These are phyloP conservation scores for Reutealis trisperma DNA, from an alignment of 345 rosid species.

Conservation along the genomic window DNA sequence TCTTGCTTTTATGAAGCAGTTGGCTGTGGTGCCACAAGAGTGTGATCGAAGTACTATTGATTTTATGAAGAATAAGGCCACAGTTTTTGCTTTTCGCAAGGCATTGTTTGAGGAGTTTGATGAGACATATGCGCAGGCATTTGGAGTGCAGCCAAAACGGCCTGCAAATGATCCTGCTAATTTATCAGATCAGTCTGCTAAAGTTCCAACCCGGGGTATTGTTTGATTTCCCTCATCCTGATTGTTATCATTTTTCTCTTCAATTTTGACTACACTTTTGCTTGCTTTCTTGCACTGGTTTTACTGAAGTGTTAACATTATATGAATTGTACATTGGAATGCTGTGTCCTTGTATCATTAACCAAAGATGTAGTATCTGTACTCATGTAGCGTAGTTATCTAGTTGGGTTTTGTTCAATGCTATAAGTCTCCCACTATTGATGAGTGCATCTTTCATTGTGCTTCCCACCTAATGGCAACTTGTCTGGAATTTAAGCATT, in stretches of 20 bases:
- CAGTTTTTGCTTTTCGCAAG: conserved; percentile 66
- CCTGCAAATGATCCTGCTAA: conserved; percentile 33
- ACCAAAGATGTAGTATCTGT: background rate
- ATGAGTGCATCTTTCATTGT: background rate
- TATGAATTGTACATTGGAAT: background rate
- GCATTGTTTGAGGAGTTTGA: conserved; percentile 95
- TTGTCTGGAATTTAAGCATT: background rate
- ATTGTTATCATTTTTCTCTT: conserved; percentile 16
- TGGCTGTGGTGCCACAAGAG: conserved; percentile 60
- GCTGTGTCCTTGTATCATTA: background rate
- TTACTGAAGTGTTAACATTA: background rate
- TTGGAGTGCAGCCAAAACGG: conserved; percentile 62
- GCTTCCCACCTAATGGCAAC: background rate
- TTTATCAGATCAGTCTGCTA: conserved; percentile 41
- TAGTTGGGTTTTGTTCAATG: background rate
- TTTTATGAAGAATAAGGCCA: conserved; percentile 64
- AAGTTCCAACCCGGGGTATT: conserved; percentile 67
- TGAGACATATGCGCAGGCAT: conserved; percentile 98
- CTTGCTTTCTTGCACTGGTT: background rate
- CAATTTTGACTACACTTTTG: background rate
- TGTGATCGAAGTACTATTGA: conserved; percentile 46
- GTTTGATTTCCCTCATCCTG: conserved; percentile 11
- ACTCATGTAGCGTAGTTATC: background rate
- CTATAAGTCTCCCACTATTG: background rate
- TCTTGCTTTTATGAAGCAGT: conserved; percentile 59